Conservation (phyloP, 116 monocot genomes). For the Trichopus zeylanicus region DNA sequence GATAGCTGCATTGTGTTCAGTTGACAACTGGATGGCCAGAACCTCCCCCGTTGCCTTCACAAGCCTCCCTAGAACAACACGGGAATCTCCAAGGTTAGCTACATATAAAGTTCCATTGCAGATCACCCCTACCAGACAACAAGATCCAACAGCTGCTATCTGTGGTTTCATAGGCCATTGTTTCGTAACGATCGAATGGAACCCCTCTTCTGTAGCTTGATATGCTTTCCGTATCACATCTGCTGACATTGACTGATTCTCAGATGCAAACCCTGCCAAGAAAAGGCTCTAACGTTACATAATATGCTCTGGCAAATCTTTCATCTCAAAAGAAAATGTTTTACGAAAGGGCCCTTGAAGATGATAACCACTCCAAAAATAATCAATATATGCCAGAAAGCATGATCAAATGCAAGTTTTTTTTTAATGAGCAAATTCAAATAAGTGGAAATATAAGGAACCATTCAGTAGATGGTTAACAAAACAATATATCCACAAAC, state of each 20-base stretch:
- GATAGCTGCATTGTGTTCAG: slow-evolving; percentile 51
- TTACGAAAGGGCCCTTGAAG: background rate
- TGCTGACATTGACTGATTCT: slow-evolving; percentile 38
- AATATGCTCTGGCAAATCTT: background rate
- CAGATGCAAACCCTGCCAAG: slow-evolving; percentile 37
- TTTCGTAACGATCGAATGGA: slow-evolving; percentile 26
- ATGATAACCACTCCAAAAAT: background rate
- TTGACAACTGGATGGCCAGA: slow-evolving; percentile 53
- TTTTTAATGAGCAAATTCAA: no score
- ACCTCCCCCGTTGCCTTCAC: slow-evolving; percentile 58
- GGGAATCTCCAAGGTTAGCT: slow-evolving; percentile 50
- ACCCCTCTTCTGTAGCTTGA: slow-evolving; percentile 59
- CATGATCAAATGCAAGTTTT: background rate
- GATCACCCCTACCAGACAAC: slow-evolving; percentile 42
- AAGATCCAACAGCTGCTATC: slow-evolving; percentile 52
- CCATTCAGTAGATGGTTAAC: no score
- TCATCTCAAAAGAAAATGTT: no score
- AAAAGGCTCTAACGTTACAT: background rate
- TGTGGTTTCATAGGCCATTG: slow-evolving; percentile 52
- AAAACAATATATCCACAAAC: no score
- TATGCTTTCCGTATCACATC: slow-evolving; percentile 52
- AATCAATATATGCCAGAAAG: background rate
- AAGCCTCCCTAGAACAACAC: slow-evolving; percentile 39
- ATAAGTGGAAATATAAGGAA: no score
- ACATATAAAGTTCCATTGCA: slow-evolving; percentile 33